These are phyloP conservation scores for Trichophyton equinum DNA, from an alignment of 2,329 filamentous ascomycete genomes.

Conservation along the genomic window DNA sequence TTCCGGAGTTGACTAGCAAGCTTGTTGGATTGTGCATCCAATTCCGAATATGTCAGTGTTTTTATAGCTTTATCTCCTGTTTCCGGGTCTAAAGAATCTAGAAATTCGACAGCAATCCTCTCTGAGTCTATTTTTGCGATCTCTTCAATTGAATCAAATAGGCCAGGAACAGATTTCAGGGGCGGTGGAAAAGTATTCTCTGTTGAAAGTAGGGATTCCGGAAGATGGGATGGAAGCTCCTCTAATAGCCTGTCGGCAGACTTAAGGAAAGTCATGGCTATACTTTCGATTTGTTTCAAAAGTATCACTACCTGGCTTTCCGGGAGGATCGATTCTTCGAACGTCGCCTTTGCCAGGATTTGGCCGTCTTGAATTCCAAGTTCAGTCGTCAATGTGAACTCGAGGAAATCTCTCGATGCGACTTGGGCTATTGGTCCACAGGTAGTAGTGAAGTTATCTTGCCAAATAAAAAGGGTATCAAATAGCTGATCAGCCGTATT, in stretches of 20 bases:
- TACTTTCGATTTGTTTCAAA: slow-evolving; percentile 46
- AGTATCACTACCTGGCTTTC: slow-evolving; percentile 44
- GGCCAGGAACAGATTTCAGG: slow-evolving; percentile 29
- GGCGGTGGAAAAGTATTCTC: slow-evolving; percentile 34
- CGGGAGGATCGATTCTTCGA: slow-evolving; percentile 43
- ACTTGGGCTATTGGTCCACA: slow-evolving; percentile 40
- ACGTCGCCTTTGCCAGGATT: slow-evolving; percentile 44
- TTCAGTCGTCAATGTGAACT: slow-evolving; percentile 65
- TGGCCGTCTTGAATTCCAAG: slow-evolving; percentile 48
- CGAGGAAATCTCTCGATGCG: slow-evolving; percentile 56
- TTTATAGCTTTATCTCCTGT: slow-evolving; percentile 22
- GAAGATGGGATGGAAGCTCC: slow-evolving; percentile 20
- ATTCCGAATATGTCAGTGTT: slow-evolving; percentile 48
- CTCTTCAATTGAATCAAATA: slow-evolving; percentile 44
- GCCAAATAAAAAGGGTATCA: slow-evolving; percentile 71
- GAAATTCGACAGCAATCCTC: slow-evolving; percentile 53
- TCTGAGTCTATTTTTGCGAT: slow-evolving; percentile 39
- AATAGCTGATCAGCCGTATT: slow-evolving; percentile 49
- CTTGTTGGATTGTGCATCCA: slow-evolving; percentile 53
- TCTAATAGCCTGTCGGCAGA: slow-evolving; percentile 24
- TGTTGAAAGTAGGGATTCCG: slow-evolving; percentile 34
- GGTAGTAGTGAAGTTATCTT: slow-evolving; percentile 41
- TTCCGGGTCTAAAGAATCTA: slow-evolving; percentile 34
- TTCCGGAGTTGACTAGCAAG: slow-evolving; percentile 47
- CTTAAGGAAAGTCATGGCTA: slow-evolving; percentile 37